Base-by-base conservation (phyloP, 805 yeast species). In the Clavispora santaluciae region DNA sequence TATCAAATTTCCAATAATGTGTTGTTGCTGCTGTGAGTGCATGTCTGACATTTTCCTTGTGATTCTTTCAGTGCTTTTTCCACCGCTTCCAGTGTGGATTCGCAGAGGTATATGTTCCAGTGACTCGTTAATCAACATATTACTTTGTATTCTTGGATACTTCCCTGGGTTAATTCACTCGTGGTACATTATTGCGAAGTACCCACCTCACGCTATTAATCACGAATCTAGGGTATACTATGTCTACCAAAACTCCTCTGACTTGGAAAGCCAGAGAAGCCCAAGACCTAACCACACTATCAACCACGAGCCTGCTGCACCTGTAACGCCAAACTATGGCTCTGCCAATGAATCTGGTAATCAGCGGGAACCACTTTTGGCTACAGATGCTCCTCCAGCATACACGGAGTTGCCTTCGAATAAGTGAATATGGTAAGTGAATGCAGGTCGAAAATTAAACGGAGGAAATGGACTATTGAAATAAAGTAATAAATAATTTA, bases 31-130 rank as follows among this genome's bases (percentile, higher is more conserved):
- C 53, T 22, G 52, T 25, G 49, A 30, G 36, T 68, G 72, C 43
- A 48, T 65, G 25, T 58, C 72, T 3, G 90, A 84, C 56, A 55
- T 79, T n/a, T 56, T 78, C 11, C 73, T 85, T 12, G 78, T 80
- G 42, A 49, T 79, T 1, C 56, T 80, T 6, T 81, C 87, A 3
- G 70, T 83, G 37, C 67, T 84, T 38, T 70, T 81, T 55, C 93
- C 95, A 2, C 93, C 93, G 0, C 66, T 84, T 10, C 86, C 90
- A 0, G 89, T 85, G 9, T 61, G 79, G 59, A 68, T 82, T 26
- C 70, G 88, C 54, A 64, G 79, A 36, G 93, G 93, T 1, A 39
- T 75, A 12, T 79, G 78, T 50, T 68, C 83, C 2, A 55, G 64
- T 24, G 86, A 83, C 49, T 64, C 77, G 12, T 43, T 68, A 23